phyloP scores from a whole-genome alignment of 768 basidiomycete genomes.

The Psilocybe cyanescens region DNA sequence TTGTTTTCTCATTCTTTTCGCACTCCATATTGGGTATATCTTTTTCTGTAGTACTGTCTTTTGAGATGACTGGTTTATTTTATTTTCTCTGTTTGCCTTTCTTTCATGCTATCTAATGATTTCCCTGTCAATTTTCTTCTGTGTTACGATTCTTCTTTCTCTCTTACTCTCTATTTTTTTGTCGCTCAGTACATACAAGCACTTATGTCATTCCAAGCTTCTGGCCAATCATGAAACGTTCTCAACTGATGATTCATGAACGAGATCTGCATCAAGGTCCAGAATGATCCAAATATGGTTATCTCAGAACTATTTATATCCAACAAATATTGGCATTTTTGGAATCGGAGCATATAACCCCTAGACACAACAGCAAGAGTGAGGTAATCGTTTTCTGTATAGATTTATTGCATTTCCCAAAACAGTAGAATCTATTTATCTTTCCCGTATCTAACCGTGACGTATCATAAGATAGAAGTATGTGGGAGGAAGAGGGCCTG shows the following conservation, averaged over 20 bases:
- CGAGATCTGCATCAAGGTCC: background rate
- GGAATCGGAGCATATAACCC: background rate
- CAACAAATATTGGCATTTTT: background rate
- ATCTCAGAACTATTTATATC: background rate
- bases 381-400: background rate
- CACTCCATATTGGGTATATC: slow-evolving; percentile 35
- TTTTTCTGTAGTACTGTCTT: slow-evolving; percentile 31
- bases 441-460: background rate
- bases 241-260: background rate
- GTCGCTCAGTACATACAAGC: slow-evolving; percentile 16
- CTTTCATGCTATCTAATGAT: slow-evolving; percentile 43
- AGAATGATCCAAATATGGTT: background rate
- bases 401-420: background rate
- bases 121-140: slow-evolving; percentile 13
- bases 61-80: slow-evolving; percentile 20
- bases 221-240: slow-evolving; percentile 13
- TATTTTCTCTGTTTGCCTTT: slow-evolving; percentile 17
- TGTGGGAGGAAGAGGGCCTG: too few species aligned
- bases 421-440: background rate
- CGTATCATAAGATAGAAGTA: background rate
- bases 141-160: slow-evolving; percentile 15
- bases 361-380: background rate
- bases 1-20: slow-evolving; percentile 27
- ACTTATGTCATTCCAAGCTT: slow-evolving; percentile 16
- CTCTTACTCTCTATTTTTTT: slow-evolving; percentile 9